Percentiles rank a stretch among this genome's conserved stretches.
Evolutionary conservation across 2,329 filamentous ascomycete species (phyloP).

Genomic region (Cladophialophora immunda): DNA sequence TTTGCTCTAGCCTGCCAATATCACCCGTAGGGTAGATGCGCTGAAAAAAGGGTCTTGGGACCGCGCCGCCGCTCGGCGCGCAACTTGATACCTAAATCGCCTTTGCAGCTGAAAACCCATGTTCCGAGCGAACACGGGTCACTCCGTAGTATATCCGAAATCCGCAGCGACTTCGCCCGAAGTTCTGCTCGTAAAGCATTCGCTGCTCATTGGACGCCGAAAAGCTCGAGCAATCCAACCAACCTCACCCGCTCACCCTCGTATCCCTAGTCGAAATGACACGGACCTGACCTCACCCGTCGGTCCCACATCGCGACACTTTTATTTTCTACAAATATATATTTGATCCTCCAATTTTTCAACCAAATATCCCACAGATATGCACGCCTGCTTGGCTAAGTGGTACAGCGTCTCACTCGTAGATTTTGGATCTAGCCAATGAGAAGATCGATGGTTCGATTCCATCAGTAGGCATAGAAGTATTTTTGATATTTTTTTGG

Average conservation of each 20-base stretch:
- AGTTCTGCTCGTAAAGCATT: background rate
- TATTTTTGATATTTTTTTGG: slow-evolving; percentile 17
- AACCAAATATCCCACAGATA: slow-evolving; percentile 17
- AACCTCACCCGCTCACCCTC: too few relatives aligned
- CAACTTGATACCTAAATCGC: slow-evolving; percentile 10
- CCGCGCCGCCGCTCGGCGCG: background rate
- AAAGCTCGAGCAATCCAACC: background rate
- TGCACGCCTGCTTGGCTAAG: slow-evolving; percentile 2
- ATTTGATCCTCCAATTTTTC: background rate
- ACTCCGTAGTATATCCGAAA: slow-evolving; percentile 1
- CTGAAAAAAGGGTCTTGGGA: background rate
- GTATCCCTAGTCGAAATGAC: too few relatives aligned
- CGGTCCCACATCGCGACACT: too few relatives aligned
- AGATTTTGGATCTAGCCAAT: slow-evolving; percentile 18
- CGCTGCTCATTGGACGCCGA: background rate
- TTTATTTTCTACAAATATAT: background rate
- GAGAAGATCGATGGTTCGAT: slow-evolving; percentile 43
- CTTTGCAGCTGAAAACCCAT: slow-evolving; percentile 1
- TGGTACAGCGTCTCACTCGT: slow-evolving; percentile 13
- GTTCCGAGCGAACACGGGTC: background rate
- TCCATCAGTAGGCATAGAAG: slow-evolving; percentile 31
- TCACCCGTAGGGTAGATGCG: background rate
- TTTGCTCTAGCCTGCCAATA: background rate
- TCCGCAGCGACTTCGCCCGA: background rate
- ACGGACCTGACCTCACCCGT: too few relatives aligned